Evolutionary conservation across 1,284 basidiomycete genomes (phyloP).

Genomic region (Tilletia indica): DNA sequence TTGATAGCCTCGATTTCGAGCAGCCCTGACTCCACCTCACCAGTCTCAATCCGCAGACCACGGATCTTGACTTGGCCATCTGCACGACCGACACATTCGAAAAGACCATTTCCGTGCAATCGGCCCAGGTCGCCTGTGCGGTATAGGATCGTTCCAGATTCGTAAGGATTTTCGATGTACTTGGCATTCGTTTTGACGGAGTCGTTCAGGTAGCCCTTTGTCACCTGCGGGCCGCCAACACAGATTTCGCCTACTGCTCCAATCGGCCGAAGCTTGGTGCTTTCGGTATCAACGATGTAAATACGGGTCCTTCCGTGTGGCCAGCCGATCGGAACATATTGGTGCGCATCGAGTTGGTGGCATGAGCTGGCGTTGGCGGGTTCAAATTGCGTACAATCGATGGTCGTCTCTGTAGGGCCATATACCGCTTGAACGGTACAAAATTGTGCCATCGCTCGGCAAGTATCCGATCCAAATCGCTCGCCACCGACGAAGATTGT

Average conservation of each 20-base stretch:
- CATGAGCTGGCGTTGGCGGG: not conserved
- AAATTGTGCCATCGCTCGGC: not conserved
- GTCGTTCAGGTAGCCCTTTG: slow-evolving; percentile 34
- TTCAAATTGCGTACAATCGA: not conserved
- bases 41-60: slow-evolving; percentile 48
- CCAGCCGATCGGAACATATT: not conserved
- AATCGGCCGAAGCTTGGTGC: not conserved
- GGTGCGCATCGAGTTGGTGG: not conserved
- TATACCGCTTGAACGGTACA: slow-evolving; percentile 28
- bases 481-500: not conserved
- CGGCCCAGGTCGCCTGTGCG: slow-evolving; percentile 49
- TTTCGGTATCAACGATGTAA: not conserved
- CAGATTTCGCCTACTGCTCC: slow-evolving; percentile 48
- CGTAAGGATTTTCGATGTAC: slow-evolving; percentile 29
- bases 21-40: slow-evolving; percentile 35
- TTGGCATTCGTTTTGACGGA: slow-evolving; percentile 14
- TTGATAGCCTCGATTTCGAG: not conserved
- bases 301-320: not conserved
- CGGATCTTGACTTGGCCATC: slow-evolving; percentile 51
- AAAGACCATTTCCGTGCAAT: no score
- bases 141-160: slow-evolving; percentile 29
- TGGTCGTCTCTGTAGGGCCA: slow-evolving; percentile 48
- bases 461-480: not conserved
- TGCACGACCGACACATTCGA: slow-evolving; percentile 46
- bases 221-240: slow-evolving; percentile 46